Evolutionary conservation across 1,284 basidiomycete genomes (phyloP), one percentile per base, ranked within the genome.

Genomic region (Ganoderma sp.): DNA sequence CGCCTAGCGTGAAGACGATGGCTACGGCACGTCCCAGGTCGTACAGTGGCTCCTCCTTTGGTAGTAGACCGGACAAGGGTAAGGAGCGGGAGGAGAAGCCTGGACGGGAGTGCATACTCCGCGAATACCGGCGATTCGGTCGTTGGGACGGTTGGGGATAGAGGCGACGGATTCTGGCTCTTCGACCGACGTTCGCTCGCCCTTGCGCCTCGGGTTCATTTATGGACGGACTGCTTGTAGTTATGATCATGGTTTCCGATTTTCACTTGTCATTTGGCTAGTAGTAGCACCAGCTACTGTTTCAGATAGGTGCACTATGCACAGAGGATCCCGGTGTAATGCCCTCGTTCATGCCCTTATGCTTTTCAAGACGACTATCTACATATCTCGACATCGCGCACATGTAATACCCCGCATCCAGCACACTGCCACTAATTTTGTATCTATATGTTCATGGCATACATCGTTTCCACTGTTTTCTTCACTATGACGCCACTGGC

Each of bases 111-210:
- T 91, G 94, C 76, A 81, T 84, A 6, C 77, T 95, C 61, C 83
- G 88, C 73, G 94, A 95, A 78, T 95, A 89, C 78, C 82, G 92
- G 69, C 83, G 90, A 71, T 95, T 89, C 76, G 94, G 94, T 34
- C 82, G 90, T 67, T 94, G 92, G 91, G 94, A 95, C 81, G 93
- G 92, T 0, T 95, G 94, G 94, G 89, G 86, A 54, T 90, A 79
- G 80, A 74, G n/a, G 19, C 9, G 2, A 15, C 3, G 19, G 34
- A 14, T 41, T 41, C 45, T 64, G 42, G 28, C 67, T 73, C 34
- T 42, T 25, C 22, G 25, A 19, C n/a, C 22, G 14, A 19, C n/a
- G 42, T 43, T 28, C 37, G 42, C 54, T 56, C 58, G 43, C 61
- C 54, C 54, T 68, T 57, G 65, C 48, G 66, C 52, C 25, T 14